These are phyloP conservation scores for Bryoerythrophyllum caledonicum DNA, from an alignment of 225 moss, liverwort and hornwort genomes.

Conservation along the genomic window DNA sequence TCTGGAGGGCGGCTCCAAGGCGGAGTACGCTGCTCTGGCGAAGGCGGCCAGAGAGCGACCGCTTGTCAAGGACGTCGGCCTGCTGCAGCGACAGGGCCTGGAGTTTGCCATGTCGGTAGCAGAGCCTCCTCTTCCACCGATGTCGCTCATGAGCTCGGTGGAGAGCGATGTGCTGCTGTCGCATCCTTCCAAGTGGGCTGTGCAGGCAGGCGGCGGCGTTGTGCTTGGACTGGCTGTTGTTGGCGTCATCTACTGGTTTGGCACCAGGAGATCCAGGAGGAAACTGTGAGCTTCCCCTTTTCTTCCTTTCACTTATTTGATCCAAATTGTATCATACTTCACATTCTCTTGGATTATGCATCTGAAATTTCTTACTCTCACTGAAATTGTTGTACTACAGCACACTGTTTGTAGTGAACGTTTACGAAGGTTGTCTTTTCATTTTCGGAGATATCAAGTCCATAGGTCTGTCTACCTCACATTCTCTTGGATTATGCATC, in stretches of 20 bases:
- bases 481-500: background rate
- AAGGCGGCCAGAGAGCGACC: conserved; percentile 69
- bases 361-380: too few species aligned
- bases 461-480: too few species aligned
- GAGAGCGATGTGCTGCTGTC: conserved; percentile 50
- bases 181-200: conserved; percentile 43
- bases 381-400: too few species aligned
- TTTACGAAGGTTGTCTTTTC: too few species aligned
- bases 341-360: background rate
- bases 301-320: background rate
- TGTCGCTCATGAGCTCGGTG: conserved; percentile 39
- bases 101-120: conserved; percentile 51
- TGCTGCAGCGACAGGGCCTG: conserved; percentile 54
- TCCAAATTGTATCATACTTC: background rate
- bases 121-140: conserved; percentile 34
- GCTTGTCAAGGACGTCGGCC: conserved; percentile 31
- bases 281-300: conserved; percentile 16
- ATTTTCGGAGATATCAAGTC: too few species aligned
- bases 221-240: conserved; percentile 65
- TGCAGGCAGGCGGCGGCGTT: conserved; percentile 67
- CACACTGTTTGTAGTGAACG: too few species aligned
- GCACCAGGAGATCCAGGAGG: conserved; percentile 52
- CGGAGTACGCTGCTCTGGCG: conserved; percentile 65
- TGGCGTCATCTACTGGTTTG: conserved; percentile 72
- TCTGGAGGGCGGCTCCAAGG: conserved; percentile 79